Conservation (phyloP, 352 stramenopile genomes). For the Peronospora farinosa region DNA sequence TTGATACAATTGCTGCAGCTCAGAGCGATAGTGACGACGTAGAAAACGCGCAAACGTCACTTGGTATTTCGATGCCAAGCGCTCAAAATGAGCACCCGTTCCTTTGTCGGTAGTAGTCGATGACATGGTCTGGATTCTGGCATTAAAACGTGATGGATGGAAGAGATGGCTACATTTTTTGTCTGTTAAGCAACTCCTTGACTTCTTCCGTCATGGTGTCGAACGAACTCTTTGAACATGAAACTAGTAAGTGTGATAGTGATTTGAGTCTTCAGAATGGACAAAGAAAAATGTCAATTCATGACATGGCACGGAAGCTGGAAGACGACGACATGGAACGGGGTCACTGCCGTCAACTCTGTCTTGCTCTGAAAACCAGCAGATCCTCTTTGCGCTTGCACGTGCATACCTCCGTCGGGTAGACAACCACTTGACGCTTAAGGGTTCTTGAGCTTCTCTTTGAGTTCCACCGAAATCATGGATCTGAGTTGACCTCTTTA, state of each 20-base stretch:
- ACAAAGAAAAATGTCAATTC: not conserved
- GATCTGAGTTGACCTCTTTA: constrained; percentile 49
- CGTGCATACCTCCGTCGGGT: constrained; percentile 55
- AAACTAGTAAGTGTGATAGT: constrained; percentile 13
- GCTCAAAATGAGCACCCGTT: constrained; percentile 29
- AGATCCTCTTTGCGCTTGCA: constrained; percentile 70
- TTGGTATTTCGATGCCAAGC: constrained; percentile 27
- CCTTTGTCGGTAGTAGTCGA: constrained; percentile 17
- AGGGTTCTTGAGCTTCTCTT: constrained; percentile 54
- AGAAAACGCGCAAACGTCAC: constrained; percentile 33
- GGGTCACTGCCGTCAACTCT: constrained; percentile 39
- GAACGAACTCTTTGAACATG: constrained; percentile 46
- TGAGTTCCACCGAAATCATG: constrained; percentile 50
- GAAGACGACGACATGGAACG: constrained; percentile 10
- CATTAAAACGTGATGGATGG: too few relatives aligned
- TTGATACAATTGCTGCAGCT: constrained; percentile 13
- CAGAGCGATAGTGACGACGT: constrained; percentile 19
- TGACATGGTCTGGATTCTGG: too few relatives aligned
- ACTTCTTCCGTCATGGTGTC: constrained; percentile 74
- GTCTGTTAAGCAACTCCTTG: constrained; percentile 28
- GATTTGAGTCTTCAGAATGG: constrained; percentile 1
- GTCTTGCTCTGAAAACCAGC: constrained; percentile 36
- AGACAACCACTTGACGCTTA: constrained; percentile 49
- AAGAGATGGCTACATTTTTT: constrained; percentile 14
- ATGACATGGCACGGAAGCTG: constrained; percentile 10